These are phyloP conservation scores for Massariosphaeria phaeospora DNA, from an alignment of 495 filamentous ascomycete species.

Conservation along the genomic window DNA sequence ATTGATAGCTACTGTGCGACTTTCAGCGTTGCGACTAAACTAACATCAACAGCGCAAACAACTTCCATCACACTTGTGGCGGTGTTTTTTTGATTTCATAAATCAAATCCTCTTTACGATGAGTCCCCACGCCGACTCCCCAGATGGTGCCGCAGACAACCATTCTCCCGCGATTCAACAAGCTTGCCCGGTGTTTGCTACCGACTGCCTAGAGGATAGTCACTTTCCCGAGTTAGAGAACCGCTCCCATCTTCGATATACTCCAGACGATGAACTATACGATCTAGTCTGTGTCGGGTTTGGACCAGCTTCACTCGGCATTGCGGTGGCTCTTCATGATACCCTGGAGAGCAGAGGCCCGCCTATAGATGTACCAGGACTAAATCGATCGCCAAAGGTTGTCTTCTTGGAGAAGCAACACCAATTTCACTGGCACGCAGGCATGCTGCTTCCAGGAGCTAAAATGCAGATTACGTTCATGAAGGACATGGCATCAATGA, in stretches of 20 bases:
- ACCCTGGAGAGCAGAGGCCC: constrained; percentile 36
- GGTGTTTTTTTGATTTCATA: neutral
- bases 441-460: constrained; percentile 88
- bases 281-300: constrained; percentile 91
- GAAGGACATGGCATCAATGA: constrained; percentile 87
- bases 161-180: constrained; percentile 5
- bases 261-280: constrained; percentile 55
- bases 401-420: constrained; percentile 81
- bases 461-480: constrained; percentile 98
- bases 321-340: constrained; percentile 86
- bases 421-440: constrained; percentile 84
- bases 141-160: neutral
- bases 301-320: constrained; percentile 87
- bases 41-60: no score
- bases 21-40: no score
- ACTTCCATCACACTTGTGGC: neutral
- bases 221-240: constrained; percentile 8
- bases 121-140: constrained; percentile 26
- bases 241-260: constrained; percentile 36
- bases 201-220: neutral
- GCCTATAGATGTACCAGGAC: constrained; percentile 19
- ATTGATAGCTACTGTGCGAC: neutral
- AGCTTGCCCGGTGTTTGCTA: neutral
- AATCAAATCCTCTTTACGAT: neutral
- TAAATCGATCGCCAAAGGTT: constrained; percentile 57